Evolutionary conservation across 345 rosid species (phyloP).

Genomic region (Syzygium grande): DNA sequence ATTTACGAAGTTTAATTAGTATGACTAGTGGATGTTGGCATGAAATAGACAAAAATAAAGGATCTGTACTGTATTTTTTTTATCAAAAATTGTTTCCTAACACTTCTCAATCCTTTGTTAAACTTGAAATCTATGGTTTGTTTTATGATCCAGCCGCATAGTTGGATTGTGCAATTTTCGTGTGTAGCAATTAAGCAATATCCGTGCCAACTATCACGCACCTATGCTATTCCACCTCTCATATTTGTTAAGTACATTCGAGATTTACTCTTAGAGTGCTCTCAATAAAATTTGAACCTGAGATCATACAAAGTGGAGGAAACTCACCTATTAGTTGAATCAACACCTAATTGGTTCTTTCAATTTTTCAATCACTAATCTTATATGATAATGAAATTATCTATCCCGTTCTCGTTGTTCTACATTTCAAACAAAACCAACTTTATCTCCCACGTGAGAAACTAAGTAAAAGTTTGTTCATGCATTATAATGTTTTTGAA

Average conservation of each 20-base stretch:
- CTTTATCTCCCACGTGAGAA: not conserved
- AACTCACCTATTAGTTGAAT: not conserved
- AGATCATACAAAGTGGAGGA: not conserved
- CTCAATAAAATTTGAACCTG: not conserved
- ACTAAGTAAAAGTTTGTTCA: not conserved
- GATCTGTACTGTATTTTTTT: not conserved
- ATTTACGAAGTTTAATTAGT: not conserved
- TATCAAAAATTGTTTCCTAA: not conserved
- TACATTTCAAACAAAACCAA: not conserved
- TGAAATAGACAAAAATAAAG: not conserved
- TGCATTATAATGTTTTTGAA: not conserved
- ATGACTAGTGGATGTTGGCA: not conserved
- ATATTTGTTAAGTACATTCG: not conserved
- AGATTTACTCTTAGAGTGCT: not conserved
- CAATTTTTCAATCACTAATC: not conserved
- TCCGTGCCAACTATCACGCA: not conserved
- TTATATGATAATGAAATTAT: too few species aligned
- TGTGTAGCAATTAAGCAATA: not conserved
- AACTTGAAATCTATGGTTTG: not conserved
- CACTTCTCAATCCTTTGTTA: not conserved
- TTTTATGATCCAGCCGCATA: not conserved
- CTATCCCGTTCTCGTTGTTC: not conserved
- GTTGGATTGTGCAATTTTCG: not conserved
- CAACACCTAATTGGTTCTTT: not conserved
- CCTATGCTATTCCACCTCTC: not conserved